Evolutionary conservation across 1,284 basidiomycete species (phyloP).

Genomic region (Boletus coffeatus): DNA sequence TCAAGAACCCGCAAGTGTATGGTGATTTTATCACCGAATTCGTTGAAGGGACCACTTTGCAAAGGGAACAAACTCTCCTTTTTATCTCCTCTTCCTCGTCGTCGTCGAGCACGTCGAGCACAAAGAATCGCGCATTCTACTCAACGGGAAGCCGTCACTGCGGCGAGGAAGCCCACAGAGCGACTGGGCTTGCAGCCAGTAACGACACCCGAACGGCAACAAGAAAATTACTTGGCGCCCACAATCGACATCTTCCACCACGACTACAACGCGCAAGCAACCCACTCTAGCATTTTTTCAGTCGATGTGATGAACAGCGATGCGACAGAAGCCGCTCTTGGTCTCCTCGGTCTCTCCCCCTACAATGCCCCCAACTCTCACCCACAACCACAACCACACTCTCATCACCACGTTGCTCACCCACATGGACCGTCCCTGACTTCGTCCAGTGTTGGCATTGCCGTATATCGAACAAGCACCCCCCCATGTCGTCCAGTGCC

Average conservation of each 20-base stretch:
- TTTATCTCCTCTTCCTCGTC: background rate
- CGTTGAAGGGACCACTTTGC: too few relatives aligned
- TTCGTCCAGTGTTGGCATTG: slow-evolving; percentile 23
- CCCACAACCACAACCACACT: slow-evolving; percentile 18
- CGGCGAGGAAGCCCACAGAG: slow-evolving; percentile 7
- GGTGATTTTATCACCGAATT: slow-evolving; percentile 72
- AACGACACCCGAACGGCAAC: slow-evolving; percentile 11
- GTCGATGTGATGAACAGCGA: slow-evolving; percentile 46
- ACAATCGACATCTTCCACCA: slow-evolving; percentile 16
- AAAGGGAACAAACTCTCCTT: too few relatives aligned
- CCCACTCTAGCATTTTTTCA: slow-evolving; percentile 5
- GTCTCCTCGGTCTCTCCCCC: slow-evolving; percentile 41
- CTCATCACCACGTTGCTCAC: slow-evolving; percentile 21
- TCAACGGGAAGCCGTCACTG: slow-evolving; percentile 1
- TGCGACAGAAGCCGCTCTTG: slow-evolving; percentile 46
- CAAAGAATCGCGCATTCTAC: slow-evolving; percentile 4
- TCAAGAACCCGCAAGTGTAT: slow-evolving; percentile 78
- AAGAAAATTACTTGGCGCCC: slow-evolving; percentile 16
- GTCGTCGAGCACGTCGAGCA: slow-evolving; percentile 19
- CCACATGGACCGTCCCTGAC: slow-evolving; percentile 29
- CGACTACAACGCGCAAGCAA: slow-evolving; percentile 8
- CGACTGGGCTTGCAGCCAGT: background rate
- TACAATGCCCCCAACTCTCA: slow-evolving; percentile 27
- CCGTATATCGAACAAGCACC: slow-evolving; percentile 20
- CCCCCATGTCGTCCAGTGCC: slow-evolving; percentile 20